A percentile compares a stretch with the other conserved stretches of the same genome.
These are phyloP conservation scores for Adiantum capillusveneris DNA, from an alignment of 75 land plant genomes.

Conservation along the genomic window DNA sequence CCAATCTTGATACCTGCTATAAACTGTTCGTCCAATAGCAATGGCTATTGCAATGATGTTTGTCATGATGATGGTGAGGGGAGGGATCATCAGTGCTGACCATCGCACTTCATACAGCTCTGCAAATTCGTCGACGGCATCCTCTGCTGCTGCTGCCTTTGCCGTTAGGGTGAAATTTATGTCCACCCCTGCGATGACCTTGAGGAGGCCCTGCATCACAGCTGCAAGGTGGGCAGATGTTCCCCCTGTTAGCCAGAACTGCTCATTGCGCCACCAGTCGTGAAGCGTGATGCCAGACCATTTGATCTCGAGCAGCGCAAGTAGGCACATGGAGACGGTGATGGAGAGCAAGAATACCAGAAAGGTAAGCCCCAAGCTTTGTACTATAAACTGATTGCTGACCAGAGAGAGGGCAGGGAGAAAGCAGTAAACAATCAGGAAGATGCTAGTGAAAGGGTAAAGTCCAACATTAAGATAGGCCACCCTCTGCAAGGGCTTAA, in stretches of 20 bases:
- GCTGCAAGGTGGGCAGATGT: slow-evolving; percentile 96
- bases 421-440: slow-evolving; percentile 80
- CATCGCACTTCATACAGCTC: slow-evolving; percentile 76
- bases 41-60: slow-evolving; percentile 81
- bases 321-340: slow-evolving; percentile 61
- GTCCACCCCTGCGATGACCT: slow-evolving; percentile 88
- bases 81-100: slow-evolving; percentile 77
- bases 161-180: slow-evolving; percentile 94
- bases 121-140: slow-evolving; percentile 69
- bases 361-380: slow-evolving; percentile 58
- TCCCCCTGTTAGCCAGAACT: slow-evolving; percentile 95
- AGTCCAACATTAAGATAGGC: slow-evolving; percentile 85
- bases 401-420: slow-evolving; percentile 86
- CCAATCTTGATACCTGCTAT: slow-evolving; percentile 73
- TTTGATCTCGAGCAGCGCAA: slow-evolving; percentile 71
- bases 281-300: slow-evolving; percentile 77
- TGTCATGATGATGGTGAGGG: slow-evolving; percentile 84
- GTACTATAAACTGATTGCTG: slow-evolving; percentile 86
- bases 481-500: slow-evolving; percentile 83
- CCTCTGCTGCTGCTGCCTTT: slow-evolving; percentile 56
- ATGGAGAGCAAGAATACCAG: slow-evolving; percentile 53
- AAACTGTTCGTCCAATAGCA: slow-evolving; percentile 57
- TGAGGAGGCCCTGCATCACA: slow-evolving; percentile 81
- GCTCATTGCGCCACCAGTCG: slow-evolving; percentile 97
- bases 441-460: slow-evolving; percentile 84